These are phyloP conservation scores for Skeletonema grethae DNA, from an alignment of 108 stramenopile genomes.

Conservation along the genomic window DNA sequence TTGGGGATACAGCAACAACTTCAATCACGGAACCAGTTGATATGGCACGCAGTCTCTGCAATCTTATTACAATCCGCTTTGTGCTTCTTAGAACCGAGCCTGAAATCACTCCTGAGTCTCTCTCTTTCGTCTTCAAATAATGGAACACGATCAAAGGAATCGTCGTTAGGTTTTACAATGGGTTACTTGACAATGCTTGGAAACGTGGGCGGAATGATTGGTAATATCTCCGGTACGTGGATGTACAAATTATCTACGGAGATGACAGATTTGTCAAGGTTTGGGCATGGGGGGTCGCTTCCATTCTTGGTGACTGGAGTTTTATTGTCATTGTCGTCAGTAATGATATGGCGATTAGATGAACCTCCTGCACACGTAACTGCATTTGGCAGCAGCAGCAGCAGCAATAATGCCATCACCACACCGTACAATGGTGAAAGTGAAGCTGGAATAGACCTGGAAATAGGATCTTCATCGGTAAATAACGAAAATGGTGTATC, in stretches of 20 bases:
- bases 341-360: slow-evolving; percentile 32
- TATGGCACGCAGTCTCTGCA: slow-evolving; percentile 20
- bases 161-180: slow-evolving; percentile 22
- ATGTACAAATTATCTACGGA: slow-evolving; percentile 34
- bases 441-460: slow-evolving; percentile 4
- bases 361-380: slow-evolving; percentile 3
- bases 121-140: background rate
- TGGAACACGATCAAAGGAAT: background rate
- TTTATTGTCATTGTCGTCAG: slow-evolving; percentile 12
- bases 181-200: slow-evolving; percentile 22
- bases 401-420: background rate
- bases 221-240: slow-evolving; percentile 31
- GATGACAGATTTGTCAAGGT: background rate
- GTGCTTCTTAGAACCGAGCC: slow-evolving; percentile 27
- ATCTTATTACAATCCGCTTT: slow-evolving; percentile 24
- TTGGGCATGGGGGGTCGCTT: slow-evolving; percentile 20
- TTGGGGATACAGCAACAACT: background rate
- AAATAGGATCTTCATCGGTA: background rate
- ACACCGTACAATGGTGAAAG: background rate
- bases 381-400: background rate
- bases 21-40: slow-evolving; percentile 21
- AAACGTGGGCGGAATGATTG: slow-evolving; percentile 32
- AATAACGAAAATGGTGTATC: background rate
- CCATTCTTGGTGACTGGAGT: slow-evolving; percentile 21
- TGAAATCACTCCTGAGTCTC: slow-evolving; percentile 35